Base-by-base conservation (phyloP, 441 rosid species). In the Jatropha multifida region DNA sequence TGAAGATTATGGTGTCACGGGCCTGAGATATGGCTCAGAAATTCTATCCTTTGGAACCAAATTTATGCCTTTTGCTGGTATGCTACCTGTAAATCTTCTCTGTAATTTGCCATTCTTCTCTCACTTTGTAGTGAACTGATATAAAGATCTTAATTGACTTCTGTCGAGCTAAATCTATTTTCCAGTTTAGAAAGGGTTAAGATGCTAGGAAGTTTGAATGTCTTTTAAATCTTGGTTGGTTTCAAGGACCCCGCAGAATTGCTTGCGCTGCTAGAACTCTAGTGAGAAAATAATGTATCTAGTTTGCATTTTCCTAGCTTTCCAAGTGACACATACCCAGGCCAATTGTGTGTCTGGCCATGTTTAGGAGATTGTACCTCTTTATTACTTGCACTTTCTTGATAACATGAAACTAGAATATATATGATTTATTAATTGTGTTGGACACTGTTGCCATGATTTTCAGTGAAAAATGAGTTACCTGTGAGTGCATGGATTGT, bases 401-500 rank as follows among this genome's bases (percentile, higher is more conserved):
- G n/a, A 54, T 67, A 62, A 23, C 40, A 4, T 61, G 12, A 38
- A 51, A 63, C 55, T 60, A 48, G 26, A 63, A 66, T 10, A 12
- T 51, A 23, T 23, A 15, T 68, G 12, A 38, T 27, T 37, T 23
- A 6, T 72, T 41, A 18, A 72, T 61, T 42, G 15, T 65, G 54
- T 73, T 17, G 71, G 63, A 66, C 23, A 10, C 11, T 62, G 10
- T 60, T 79, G 27, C 18, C 79, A 26, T 60, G 6, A 62, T 61
- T 78, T 83, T 72, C 84, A 91, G 94, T 72, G 72, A 82, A 67
- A 60, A 84, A 85, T 63, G 92, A 90, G 74, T 70, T 88, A 76
- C 97, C 98, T 61, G 88, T 85, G 78, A 81, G 23, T 76, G 98
- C 97, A 76, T 95, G 99, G 99, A 76, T 95, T 49, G 90, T 95